phyloP scores from a whole-genome alignment of 345 rosid genomes.

The Arabidopsis suecica region DNA sequence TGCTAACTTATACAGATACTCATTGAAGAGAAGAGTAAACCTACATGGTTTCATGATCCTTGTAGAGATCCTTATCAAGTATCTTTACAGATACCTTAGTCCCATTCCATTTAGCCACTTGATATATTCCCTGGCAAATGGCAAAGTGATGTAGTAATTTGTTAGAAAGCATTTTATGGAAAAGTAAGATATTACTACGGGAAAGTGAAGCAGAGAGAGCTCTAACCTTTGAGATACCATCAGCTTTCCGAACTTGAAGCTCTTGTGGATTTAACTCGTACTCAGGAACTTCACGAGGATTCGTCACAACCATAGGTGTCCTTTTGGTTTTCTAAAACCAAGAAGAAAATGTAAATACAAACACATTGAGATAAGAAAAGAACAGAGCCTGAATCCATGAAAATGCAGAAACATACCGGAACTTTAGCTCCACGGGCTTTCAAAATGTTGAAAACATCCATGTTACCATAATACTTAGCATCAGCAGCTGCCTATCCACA shows the following conservation, averaged over 20 bases:
- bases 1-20: conserved; percentile 23
- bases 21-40: conserved; percentile 34
- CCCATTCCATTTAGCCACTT: conserved; percentile 99
- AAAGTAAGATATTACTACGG: conserved; percentile 2
- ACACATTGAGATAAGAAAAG: not conserved
- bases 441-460: conserved; percentile 75
- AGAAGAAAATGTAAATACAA: conserved; percentile 25
- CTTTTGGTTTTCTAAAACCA: conserved; percentile 71
- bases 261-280: conserved; percentile 94
- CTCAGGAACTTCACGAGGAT: conserved; percentile 94
- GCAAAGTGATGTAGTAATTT: not conserved
- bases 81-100: conserved; percentile 96
- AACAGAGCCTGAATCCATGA: not conserved
- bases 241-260: conserved; percentile 86
- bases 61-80: conserved; percentile 73
- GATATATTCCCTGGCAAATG: conserved; percentile 79
- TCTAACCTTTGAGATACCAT: conserved; percentile 83
- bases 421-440: conserved; percentile 90
- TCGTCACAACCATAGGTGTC: conserved; percentile 91
- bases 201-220: conserved; percentile 22
- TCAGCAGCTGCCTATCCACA: conserved; percentile 89
- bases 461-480: conserved; percentile 88
- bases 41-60: conserved; percentile 76
- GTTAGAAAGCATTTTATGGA: conserved; percentile 15
- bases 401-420: conserved; percentile 55